Conservation (phyloP, 164 flowering plant species). For the Euptelea pleiosperma region DNA sequence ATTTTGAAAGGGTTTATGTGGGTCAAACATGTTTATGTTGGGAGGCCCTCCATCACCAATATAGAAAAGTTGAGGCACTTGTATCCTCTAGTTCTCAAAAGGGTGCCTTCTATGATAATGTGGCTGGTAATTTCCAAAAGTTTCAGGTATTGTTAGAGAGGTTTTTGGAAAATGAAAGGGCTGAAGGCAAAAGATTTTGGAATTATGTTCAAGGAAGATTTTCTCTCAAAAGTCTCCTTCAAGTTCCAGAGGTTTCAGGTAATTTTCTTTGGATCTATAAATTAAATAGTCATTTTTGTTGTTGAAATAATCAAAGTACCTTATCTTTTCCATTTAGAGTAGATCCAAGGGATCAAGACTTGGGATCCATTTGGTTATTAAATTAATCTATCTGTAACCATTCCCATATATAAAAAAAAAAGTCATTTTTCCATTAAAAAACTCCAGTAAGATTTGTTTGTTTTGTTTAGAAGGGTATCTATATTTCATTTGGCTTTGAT, state of each 20-base stretch:
- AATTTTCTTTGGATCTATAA: too few relatives aligned
- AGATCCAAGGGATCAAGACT: too few relatives aligned
- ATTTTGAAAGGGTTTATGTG: conserved; percentile 52
- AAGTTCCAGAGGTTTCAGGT: conserved; percentile 56
- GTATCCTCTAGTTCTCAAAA: conserved; percentile 12
- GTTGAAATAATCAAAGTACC: too few relatives aligned
- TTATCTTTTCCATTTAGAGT: too few relatives aligned
- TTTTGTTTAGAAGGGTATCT: too few relatives aligned
- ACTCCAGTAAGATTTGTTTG: too few relatives aligned
- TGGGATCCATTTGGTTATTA: too few relatives aligned
- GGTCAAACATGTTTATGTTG: conserved; percentile 60
- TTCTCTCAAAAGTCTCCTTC: conserved; percentile 42
- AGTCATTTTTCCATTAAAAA: too few relatives aligned
- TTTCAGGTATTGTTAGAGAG: conserved; percentile 52
- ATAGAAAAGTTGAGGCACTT: conserved; percentile 41
- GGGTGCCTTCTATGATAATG: conserved; percentile 20
- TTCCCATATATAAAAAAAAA: too few relatives aligned
- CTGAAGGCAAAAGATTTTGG: conserved; percentile 34
- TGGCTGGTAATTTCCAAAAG: conserved; percentile 44
- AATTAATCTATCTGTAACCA: too few relatives aligned
- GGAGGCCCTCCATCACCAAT: conserved; percentile 62
- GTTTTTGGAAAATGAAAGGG: conserved; percentile 49
- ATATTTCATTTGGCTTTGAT: too few relatives aligned
- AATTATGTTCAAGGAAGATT: conserved; percentile 39
- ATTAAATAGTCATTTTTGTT: too few relatives aligned